Evolutionary conservation across 2,329 filamentous ascomycete species (phyloP).

Genomic region (Xylaria multiplex): DNA sequence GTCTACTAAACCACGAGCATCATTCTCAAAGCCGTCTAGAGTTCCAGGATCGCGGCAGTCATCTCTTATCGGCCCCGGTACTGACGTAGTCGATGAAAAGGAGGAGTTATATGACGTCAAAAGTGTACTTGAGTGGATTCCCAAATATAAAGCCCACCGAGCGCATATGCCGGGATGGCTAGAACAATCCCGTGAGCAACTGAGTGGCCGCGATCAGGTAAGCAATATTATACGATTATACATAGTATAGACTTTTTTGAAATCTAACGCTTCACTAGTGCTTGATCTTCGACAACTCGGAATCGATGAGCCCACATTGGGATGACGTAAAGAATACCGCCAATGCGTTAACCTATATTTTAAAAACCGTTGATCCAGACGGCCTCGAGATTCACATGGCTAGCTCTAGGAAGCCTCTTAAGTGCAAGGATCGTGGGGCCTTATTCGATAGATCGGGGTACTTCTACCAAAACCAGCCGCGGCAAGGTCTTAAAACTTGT

Average conservation of each 20-base stretch:
- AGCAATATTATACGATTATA: not conserved
- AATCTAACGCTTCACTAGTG: not conserved
- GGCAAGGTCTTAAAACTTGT: not conserved
- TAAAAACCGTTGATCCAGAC: conserved; percentile 17
- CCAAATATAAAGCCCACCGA: not conserved
- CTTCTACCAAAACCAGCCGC: not conserved
- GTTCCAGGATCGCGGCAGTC: not conserved
- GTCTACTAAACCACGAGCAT: not conserved
- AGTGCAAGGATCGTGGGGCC: not conserved
- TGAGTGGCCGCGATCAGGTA: conserved; percentile 18
- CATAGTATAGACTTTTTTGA: not conserved
- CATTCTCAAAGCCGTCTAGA: not conserved
- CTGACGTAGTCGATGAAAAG: not conserved
- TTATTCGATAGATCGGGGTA: not conserved
- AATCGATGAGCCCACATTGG: conserved; percentile 9
- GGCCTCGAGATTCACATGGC: conserved; percentile 24
- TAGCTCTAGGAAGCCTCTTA: not conserved
- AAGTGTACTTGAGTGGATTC: conserved; percentile 14
- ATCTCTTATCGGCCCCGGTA: not conserved
- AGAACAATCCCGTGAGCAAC: not conserved
- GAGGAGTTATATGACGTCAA: not conserved
- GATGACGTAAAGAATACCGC: conserved; percentile 4
- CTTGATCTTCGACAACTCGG: conserved; percentile 19
- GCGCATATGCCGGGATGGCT: conserved; percentile 3
- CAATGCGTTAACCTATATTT: conserved; percentile 12